phyloP scores from a whole-genome alignment of 495 filamentous ascomycete species.

The Diplogelasinospora grovesii region DNA sequence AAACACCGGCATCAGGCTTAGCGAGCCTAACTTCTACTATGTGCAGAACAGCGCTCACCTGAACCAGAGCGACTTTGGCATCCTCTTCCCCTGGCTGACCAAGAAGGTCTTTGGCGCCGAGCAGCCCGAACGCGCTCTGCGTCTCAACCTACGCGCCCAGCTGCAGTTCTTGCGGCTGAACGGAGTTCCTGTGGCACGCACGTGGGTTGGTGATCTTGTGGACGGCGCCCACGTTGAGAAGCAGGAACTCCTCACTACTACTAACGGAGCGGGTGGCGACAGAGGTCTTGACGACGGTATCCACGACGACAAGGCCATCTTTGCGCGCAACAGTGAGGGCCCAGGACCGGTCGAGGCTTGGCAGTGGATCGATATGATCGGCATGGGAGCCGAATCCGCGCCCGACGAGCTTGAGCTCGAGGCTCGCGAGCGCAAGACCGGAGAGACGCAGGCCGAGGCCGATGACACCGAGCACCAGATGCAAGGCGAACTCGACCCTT shows the following conservation, averaged over 20 bases:
- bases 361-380: constrained; percentile 39
- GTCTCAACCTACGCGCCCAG: constrained; percentile 57
- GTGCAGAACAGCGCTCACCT: constrained; percentile 58
- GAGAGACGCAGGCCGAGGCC: constrained; percentile 17
- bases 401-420: constrained; percentile 17
- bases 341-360: constrained; percentile 18
- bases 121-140: constrained; percentile 54
- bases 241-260: constrained; percentile 5
- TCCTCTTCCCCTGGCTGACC: constrained; percentile 64
- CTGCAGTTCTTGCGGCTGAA: constrained; percentile 52
- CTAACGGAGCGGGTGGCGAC: not conserved
- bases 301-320: constrained; percentile 31
- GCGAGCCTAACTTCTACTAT: constrained; percentile 56
- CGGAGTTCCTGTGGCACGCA: constrained; percentile 43
- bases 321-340: constrained; percentile 5
- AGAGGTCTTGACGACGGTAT: constrained; percentile 12
- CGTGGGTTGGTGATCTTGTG: constrained; percentile 42
- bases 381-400: constrained; percentile 26
- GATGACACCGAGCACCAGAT: constrained; percentile 32
- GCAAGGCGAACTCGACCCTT: constrained; percentile 36
- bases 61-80: constrained; percentile 69
- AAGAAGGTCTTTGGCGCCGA: constrained; percentile 50
- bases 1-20: constrained; percentile 15
- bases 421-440: not conserved
- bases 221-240: constrained; percentile 24